A percentile compares a stretch with the other conserved stretches of the same genome.
Conservation (phyloP, 148 eudicot genomes). For the Camellia lanceoleosa region DNA sequence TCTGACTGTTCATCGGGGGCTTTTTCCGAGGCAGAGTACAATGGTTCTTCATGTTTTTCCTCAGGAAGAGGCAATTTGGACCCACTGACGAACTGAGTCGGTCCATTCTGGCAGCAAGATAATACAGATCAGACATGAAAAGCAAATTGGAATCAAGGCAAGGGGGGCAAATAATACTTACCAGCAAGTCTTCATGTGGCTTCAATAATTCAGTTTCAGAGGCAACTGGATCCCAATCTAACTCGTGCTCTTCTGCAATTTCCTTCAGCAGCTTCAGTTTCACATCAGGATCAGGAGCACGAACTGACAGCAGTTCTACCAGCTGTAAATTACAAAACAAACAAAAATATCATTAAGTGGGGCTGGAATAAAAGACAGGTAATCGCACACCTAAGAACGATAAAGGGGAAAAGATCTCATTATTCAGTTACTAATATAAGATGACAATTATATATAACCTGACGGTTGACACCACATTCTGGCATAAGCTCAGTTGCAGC, state of each 20-base stretch:
- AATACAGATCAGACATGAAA: neutral
- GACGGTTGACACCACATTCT: constrained; percentile 95
- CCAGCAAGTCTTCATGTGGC: constrained; percentile 91
- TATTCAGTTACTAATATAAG: neutral
- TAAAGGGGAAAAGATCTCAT: neutral
- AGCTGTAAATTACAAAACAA: constrained; percentile 41
- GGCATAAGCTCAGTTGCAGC: constrained; percentile 96
- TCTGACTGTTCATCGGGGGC: constrained; percentile 38
- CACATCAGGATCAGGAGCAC: constrained; percentile 91
- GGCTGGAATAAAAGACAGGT: neutral
- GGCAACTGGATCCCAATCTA: constrained; percentile 95
- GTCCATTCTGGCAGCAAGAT: constrained; percentile 56
- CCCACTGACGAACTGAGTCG: constrained; percentile 52
- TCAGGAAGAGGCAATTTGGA: constrained; percentile 57
- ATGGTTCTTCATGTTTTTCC: constrained; percentile 46
- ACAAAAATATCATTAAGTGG: neutral
- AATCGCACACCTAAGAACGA: no score
- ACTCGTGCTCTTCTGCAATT: constrained; percentile 89
- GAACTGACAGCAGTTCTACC: constrained; percentile 79
- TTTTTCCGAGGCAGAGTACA: constrained; percentile 37
- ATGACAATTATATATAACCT: constrained; percentile 46
- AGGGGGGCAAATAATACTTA: constrained; percentile 19
- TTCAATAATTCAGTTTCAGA: constrained; percentile 87
- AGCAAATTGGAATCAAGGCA: neutral
- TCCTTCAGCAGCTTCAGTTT: constrained; percentile 86